Percentiles rank a stretch among this genome's conserved stretches.
phyloP scores from a whole-genome alignment of 192 early-diverging fungal genomes.

The Entophlyctis luteolus region DNA sequence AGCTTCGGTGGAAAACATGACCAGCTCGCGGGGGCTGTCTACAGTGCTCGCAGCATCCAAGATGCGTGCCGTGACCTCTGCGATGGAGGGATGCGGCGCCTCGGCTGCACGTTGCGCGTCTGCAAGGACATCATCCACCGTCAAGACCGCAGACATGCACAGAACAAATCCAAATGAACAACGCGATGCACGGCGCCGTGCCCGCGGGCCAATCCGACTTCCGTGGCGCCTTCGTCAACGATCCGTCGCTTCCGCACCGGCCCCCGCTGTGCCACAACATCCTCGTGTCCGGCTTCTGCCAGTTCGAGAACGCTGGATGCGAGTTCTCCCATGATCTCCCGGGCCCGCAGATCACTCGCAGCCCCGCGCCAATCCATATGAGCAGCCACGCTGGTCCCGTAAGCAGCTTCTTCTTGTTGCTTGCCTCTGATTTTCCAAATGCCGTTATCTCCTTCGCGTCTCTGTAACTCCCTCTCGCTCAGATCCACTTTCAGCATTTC shows the following conservation, averaged over 20 bases:
- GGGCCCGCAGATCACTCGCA: constrained; percentile 21
- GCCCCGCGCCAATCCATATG: too few species aligned
- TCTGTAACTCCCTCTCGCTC: not conserved
- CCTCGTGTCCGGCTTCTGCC: constrained; percentile 80
- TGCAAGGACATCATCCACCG: not conserved
- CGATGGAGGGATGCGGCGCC: too few species aligned
- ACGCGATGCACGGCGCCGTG: too few species aligned
- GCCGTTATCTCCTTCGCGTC: not conserved
- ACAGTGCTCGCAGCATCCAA: not conserved
- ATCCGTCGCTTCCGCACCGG: too few species aligned
- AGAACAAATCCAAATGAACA: too few species aligned
- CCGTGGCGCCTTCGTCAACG: too few species aligned
- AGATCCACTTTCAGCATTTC: not conserved
- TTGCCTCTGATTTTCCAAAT: too few species aligned
- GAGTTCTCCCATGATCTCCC: constrained; percentile 76
- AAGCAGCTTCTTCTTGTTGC: too few species aligned
- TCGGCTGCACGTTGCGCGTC: not conserved
- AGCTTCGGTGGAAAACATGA: constrained; percentile 5
- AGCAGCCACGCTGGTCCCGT: too few species aligned
- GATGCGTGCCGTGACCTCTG: too few species aligned
- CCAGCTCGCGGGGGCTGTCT: not conserved
- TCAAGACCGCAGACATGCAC: too few species aligned
- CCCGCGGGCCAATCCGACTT: too few species aligned
- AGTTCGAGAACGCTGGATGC: constrained; percentile 77
- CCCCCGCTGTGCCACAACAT: constrained; percentile 66